Percentiles rank a stretch among this genome's conserved stretches.
Evolutionary conservation across 257 asterid species (phyloP).

Genomic region (Phtheirospermum japonicum): DNA sequence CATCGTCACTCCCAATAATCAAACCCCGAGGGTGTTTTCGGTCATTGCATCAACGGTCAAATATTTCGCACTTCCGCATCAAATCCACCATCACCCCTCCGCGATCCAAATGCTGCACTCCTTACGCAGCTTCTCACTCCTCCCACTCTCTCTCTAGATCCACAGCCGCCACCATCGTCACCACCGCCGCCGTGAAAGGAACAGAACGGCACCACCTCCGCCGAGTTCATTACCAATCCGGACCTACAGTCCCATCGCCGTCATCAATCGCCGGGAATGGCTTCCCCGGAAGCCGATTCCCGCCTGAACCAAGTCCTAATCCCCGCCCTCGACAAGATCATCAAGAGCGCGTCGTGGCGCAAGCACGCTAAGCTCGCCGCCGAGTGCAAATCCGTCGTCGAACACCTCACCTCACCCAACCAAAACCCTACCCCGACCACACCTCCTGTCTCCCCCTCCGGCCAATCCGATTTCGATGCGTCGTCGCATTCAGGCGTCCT

Average conservation of each 20-base stretch:
- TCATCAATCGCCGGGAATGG: conserved; percentile 65
- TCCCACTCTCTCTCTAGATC: conserved; percentile 27
- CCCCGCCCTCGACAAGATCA: conserved; percentile 88
- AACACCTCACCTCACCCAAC: conserved; percentile 54
- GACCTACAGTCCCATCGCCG: conserved; percentile 23
- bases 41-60: conserved; percentile 30
- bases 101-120: conserved; percentile 32
- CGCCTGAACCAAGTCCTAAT: conserved; percentile 64
- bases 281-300: conserved; percentile 96
- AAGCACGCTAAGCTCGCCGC: conserved; percentile 86
- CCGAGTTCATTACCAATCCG: conserved; percentile 12
- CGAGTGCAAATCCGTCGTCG: conserved; percentile 88
- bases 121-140: conserved; percentile 29
- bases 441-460: conserved; percentile 53
- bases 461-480: conserved; percentile 50
- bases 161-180: conserved; percentile 24
- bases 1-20: background rate
- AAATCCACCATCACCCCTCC: conserved; percentile 19
- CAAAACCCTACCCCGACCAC: conserved; percentile 46
- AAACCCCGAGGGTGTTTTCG: conserved; percentile 20
- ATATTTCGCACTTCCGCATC: conserved; percentile 17
- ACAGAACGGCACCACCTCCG: conserved; percentile 6
- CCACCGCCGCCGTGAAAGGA: conserved; percentile 21
- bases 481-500: conserved; percentile 66
- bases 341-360: conserved; percentile 88